Base-by-base conservation (phyloP, 164 flowering plant species). In the Annona squamosa region DNA sequence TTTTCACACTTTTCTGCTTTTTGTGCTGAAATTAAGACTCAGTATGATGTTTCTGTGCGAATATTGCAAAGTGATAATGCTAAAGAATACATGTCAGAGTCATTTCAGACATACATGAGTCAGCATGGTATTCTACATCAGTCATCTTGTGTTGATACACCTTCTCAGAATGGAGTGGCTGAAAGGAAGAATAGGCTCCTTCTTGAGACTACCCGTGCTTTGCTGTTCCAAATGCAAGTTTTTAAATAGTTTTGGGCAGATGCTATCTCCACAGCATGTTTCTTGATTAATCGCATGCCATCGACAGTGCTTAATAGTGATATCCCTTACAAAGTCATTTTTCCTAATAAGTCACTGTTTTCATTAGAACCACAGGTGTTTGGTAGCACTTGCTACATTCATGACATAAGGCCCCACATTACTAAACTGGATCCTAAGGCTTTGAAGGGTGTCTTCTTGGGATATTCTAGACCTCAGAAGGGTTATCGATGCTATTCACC, bases 391-490 rank as follows among this genome's bases (percentile, higher is more conserved):
- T 48, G 3, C 1, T 71, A 43, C 44, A 65, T 71, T 1, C 65
- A 71, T 13, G 63, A 42, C 7, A 12, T 7, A 5, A 37, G 59
- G n/a, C n/a, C 12, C 46, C 63, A 41, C 5, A 2, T 41, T 12
- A 52, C 63, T 3, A 70, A 70, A 17, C 72, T 70, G 13, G 73
- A 71, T 59, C 65, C 73, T 3, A 57, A 48, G 41, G 73, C 47
- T 16, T 4, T 71, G 1, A 9, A 45, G 7, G 57, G 73, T 37
- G 9, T 71, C 57, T 71, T 71, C 26, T 71, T 59, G 73, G 73
- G 66, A 13, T 71, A 71, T 17, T 46, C 42, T 2, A 5, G 18
- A 1, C 48, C 37, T 17, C 48, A 71, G 42, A 71, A 71, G 16
- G 73, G 66, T 17, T 71, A 71, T 13, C 1, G 9, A 13, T 71